Base-by-base conservation (phyloP, 2,329 filamentous ascomycete species). In the Botrytis pseudocinerea region DNA sequence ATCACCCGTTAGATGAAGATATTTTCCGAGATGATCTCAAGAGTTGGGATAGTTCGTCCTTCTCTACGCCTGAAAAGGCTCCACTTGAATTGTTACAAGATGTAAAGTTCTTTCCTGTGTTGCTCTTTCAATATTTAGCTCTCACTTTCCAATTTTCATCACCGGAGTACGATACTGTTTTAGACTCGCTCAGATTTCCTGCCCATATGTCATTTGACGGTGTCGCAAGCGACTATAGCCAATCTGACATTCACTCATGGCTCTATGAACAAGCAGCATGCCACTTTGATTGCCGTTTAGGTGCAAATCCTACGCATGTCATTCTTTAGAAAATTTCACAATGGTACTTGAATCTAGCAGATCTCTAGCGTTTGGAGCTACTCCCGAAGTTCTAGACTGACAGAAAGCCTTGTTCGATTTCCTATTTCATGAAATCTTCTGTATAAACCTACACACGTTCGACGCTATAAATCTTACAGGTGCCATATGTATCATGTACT, bases 391-490 rank as follows among this genome's bases (percentile, higher is more conserved):
- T 81, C 83, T 91, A 5, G 83, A 86, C 35, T 82, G 86, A n/a
- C 88, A 90, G 78, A 83, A 84, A 83, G 86, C 59, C 86, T 88
- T 76, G 32, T 80, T 80, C 76, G 82, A 85, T 70, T 81, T 82
- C 44, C 80, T 89, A 16, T 82, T 82, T 32, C 89, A 86, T 76
- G 85, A 84, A 75, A 84, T 84, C 76, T 83, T 87, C 76, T 83
- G 85, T n/a, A 82, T 91, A 5, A 90, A 90, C 78, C 90, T 89
- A 71, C 87, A 87, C 69, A 90, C 87, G 12, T 90, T 91, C 73
- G 89, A 91, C 76, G 88, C 89, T 25, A 85, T 90, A 38, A 87
- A 90, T n/a, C 83, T 91, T 72, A 83, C 90, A 73, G 86, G 88
- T 0, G 86, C 87, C 28, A 86, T 90, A 48, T 90, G 87, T 78